Conservation (phyloP, 345 rosid species). For the Citrus sp. region DNA sequence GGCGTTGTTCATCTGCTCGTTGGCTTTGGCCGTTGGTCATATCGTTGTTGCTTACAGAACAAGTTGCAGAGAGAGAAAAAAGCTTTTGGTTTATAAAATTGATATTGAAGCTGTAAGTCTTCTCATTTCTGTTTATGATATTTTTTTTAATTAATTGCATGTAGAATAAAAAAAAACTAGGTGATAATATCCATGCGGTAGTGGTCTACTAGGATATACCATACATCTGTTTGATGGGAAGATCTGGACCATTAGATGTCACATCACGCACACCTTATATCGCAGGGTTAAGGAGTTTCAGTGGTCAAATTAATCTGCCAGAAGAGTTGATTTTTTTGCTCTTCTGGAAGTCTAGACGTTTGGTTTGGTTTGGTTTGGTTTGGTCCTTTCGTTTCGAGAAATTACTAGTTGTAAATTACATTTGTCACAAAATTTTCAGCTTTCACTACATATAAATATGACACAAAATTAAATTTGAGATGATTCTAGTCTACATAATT, state of each 20-base stretch:
- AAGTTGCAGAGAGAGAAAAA: conserved; percentile 87
- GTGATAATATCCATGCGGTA: neutral
- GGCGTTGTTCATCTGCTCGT: conserved; percentile 65
- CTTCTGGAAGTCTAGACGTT: conserved; percentile 19
- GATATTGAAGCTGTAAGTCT: conserved; percentile 95
- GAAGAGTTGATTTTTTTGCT: conserved; percentile 4
- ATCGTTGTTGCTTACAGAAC: conserved; percentile 73
- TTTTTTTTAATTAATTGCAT: neutral
- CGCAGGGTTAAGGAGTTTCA: neutral
- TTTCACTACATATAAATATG: too few relatives aligned
- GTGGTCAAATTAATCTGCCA: neutral
- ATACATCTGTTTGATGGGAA: neutral
- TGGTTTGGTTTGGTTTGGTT: neutral
- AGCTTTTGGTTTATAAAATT: conserved; percentile 87
- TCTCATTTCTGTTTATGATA: neutral
- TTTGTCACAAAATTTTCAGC: too few relatives aligned
- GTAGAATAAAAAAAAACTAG: neutral
- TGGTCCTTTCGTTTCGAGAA: neutral
- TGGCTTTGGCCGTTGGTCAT: conserved; percentile 66
- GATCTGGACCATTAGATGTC: conserved; percentile 5
- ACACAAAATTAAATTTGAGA: too few relatives aligned
- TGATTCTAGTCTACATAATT: too few relatives aligned
- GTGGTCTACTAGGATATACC: neutral
- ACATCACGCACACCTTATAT: neutral
- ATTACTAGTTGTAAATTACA: too few relatives aligned